These are phyloP conservation scores for Colletotrichum aenigma DNA, from an alignment of 2,329 filamentous ascomycete species.

Conservation along the genomic window DNA sequence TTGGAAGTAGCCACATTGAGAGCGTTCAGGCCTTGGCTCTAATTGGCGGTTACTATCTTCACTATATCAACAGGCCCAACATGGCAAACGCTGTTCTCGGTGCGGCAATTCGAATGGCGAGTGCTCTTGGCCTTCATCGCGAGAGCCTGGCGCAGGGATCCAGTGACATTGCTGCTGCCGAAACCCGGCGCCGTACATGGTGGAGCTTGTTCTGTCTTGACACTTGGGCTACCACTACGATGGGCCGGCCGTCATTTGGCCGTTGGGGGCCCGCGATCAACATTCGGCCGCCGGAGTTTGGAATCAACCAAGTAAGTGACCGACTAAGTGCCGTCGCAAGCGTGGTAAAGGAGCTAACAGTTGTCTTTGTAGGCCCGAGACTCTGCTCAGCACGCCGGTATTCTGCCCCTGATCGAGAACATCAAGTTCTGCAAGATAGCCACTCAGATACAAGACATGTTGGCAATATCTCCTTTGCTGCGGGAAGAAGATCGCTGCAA, in stretches of 20 bases:
- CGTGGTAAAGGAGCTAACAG: background rate
- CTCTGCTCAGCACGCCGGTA: constrained; percentile 64
- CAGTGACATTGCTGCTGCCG: constrained; percentile 56
- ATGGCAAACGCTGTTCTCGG: constrained; percentile 77
- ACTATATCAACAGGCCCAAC: constrained; percentile 79
- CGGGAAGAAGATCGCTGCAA: constrained; percentile 68
- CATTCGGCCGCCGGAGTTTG: constrained; percentile 63
- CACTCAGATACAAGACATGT: constrained; percentile 76
- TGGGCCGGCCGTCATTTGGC: constrained; percentile 73
- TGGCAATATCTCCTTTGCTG: constrained; percentile 72
- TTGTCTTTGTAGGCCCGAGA: constrained; percentile 37
- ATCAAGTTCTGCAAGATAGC: constrained; percentile 82
- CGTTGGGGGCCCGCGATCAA: constrained; percentile 72
- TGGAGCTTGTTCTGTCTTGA: constrained; percentile 78
- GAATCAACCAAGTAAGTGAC: constrained; percentile 40
- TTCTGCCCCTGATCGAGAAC: constrained; percentile 76
- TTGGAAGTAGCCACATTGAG: constrained; percentile 68
- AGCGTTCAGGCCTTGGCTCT: constrained; percentile 74
- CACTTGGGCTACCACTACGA: constrained; percentile 74
- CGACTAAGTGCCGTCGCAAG: background rate
- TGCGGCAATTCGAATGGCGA: constrained; percentile 75
- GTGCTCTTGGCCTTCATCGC: constrained; percentile 72
- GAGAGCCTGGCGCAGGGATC: constrained; percentile 54
- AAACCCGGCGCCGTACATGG: constrained; percentile 72
- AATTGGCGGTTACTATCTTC: constrained; percentile 77